A percentile compares a stretch with the other conserved stretches of the same genome.
These are phyloP conservation scores for Raphanus sativus DNA, from an alignment of 345 rosid species.

Conservation along the genomic window DNA sequence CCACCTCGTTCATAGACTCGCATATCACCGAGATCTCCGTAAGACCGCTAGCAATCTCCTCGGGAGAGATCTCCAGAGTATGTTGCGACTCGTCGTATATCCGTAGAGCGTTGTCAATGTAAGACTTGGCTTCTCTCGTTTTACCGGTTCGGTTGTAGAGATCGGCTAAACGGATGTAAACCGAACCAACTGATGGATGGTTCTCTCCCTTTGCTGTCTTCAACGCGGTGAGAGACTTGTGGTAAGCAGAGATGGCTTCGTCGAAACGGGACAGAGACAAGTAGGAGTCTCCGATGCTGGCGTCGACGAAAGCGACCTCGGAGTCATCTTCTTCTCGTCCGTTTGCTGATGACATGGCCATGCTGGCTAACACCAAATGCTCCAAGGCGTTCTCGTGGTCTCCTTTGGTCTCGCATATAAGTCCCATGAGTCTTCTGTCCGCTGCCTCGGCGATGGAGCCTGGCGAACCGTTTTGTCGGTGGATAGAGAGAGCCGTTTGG, in stretches of 20 bases:
- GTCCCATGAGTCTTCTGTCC: constrained; percentile 91
- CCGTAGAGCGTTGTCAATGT: constrained; percentile 80
- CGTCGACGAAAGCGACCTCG: constrained; percentile 80
- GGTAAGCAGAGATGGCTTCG: constrained; percentile 84
- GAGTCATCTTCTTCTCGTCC: constrained; percentile 67
- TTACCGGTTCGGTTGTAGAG: constrained; percentile 83
- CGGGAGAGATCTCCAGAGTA: constrained; percentile 55
- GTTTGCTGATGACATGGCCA: constrained; percentile 82
- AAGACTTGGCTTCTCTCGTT: constrained; percentile 73
- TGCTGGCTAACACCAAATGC: constrained; percentile 87
- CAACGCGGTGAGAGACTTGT: constrained; percentile 77
- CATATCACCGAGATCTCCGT: constrained; percentile 75
- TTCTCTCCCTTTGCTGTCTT: constrained; percentile 84
- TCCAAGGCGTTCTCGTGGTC: constrained; percentile 83
- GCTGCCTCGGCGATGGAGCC: constrained; percentile 83
- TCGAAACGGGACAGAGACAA: constrained; percentile 77
- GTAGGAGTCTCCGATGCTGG: constrained; percentile 90
- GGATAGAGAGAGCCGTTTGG: constrained; percentile 68
- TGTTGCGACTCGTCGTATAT: constrained; percentile 60
- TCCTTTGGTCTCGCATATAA: constrained; percentile 83
- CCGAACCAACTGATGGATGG: constrained; percentile 79
- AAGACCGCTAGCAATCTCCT: constrained; percentile 84
- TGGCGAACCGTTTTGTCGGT: constrained; percentile 57
- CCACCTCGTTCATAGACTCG: constrained; percentile 84
- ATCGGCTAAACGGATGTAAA: constrained; percentile 86